Evolutionary conservation across 73 alveolate genomes (phyloP), one percentile per base, ranked within the genome.

Genomic region (Paramecium octaurelia): DNA sequence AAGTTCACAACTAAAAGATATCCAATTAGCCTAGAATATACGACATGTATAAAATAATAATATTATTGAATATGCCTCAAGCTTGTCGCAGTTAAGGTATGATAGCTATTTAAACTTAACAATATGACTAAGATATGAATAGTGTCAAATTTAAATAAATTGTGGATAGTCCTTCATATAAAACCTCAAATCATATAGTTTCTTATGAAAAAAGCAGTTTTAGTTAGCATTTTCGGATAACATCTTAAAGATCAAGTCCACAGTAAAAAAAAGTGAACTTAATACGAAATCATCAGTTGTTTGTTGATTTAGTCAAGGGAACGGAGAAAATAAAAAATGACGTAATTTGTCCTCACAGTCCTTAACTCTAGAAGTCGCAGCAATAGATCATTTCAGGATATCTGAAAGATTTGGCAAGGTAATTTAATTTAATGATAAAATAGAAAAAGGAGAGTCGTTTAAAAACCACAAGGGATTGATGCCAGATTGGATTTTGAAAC

Each of bases 401-500:
- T 64, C 31, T 64, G 9, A 64, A 64, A 64, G 84, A 64, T 34
- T 64, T 64, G 50, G 84, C 84, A 27, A 27, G 12, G 84, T 64
- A 64, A n/a, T n/a, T n/a, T n/a, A n/a, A n/a, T n/a, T n/a, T n/a
- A n/a, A n/a, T n/a, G n/a, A n/a, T 14, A 29, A 12, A 35, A 12
- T 36, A 73, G 87, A 38, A 73, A 73, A 40, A 34, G 87, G 20
- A 18, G 59, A 73, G 46, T 73, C 8, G 87, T 40, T 9, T 9
- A 73, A 73, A 73, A 73, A 18, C 87, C 87, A 12, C 11, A 73
- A 38, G 87, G 87, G 31, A 36, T 73, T 2, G 87, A 73, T 36
- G 87, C 57, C 0, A 73, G 57, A 73, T 38, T 73, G n/a, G 87
- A 73, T 73, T 73, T 36, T 36, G 87, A 73, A 7, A 73, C 87